These are phyloP conservation scores for Saccharomycopsis synnaedendra DNA, from an alignment of 805 yeast species.

Conservation along the genomic window DNA sequence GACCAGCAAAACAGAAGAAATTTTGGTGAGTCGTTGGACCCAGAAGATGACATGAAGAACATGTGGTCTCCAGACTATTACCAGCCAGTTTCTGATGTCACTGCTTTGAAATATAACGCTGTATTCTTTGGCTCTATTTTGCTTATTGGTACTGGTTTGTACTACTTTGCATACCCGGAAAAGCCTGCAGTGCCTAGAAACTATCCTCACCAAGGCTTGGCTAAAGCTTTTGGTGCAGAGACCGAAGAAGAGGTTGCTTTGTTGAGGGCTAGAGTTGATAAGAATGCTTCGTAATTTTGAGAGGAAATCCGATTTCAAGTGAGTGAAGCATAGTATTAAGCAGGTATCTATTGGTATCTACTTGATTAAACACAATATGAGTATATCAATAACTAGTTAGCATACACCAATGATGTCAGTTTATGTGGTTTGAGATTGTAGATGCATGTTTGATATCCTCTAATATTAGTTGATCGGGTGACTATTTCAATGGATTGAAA, in stretches of 20 bases:
- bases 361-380: too few species aligned
- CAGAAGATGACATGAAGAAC: slow-evolving; percentile 63
- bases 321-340: too few species aligned
- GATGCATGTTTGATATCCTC: too few species aligned
- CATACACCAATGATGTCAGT: too few species aligned
- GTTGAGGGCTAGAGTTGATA: slow-evolving; percentile 32
- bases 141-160: slow-evolving; percentile 31
- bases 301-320: too few species aligned
- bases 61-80: slow-evolving; percentile 81
- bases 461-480: too few species aligned
- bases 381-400: too few species aligned
- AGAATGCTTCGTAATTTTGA: slow-evolving; percentile 15
- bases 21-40: slow-evolving; percentile 58
- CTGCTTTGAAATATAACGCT: slow-evolving; percentile 50
- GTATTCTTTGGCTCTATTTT: slow-evolving; percentile 39
- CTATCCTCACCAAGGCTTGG: slow-evolving; percentile 67
- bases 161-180: slow-evolving; percentile 46
- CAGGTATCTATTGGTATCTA: too few species aligned
- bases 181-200: slow-evolving; percentile 68
- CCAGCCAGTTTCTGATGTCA: slow-evolving; percentile 44
- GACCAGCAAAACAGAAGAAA: slow-evolving; percentile 77
- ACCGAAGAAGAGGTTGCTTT: slow-evolving; percentile 30
- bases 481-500: too few species aligned
- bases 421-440: too few species aligned
- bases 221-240: slow-evolving; percentile 59